A percentile compares a stretch with the other conserved stretches of the same genome.
Evolutionary conservation across 805 yeast genomes (phyloP).

Genomic region (Kodamaea lidongshanica): DNA sequence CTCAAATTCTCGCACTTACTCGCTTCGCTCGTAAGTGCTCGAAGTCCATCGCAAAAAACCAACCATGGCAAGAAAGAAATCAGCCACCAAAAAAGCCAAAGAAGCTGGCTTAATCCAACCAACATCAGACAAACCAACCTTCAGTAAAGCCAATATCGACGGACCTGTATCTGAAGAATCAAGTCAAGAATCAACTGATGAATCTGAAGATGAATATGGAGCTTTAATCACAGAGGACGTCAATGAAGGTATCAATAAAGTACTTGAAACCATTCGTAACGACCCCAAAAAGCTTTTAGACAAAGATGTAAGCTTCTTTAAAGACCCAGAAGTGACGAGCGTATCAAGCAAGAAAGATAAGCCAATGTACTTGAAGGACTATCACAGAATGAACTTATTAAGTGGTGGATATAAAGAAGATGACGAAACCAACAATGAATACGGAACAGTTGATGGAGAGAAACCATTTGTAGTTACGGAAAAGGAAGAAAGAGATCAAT

Average conservation of each 20-base stretch:
- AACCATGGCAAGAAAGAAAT: constrained; percentile 79
- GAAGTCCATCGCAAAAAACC: constrained; percentile 15
- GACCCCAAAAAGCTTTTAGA: constrained; percentile 65
- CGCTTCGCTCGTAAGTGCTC: constrained; percentile 2
- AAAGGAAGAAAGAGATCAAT: constrained; percentile 62
- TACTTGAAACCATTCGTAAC: constrained; percentile 60
- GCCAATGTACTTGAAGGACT: constrained; percentile 87
- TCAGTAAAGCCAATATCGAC: constrained; percentile 10
- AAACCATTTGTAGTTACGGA: constrained; percentile 73
- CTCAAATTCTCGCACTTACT: background rate
- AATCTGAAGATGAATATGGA: constrained; percentile 89
- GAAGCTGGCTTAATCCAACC: constrained; percentile 34
- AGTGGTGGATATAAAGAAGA: constrained; percentile 54
- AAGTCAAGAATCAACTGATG: constrained; percentile 30
- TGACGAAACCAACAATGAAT: constrained; percentile 41
- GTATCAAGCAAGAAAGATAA: constrained; percentile 31
- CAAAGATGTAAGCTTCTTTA: constrained; percentile 67
- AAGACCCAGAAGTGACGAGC: constrained; percentile 37
- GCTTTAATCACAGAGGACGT: constrained; percentile 82
- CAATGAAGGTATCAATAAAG: constrained; percentile 70
- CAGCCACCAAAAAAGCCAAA: constrained; percentile 68
- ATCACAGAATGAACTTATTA: constrained; percentile 79
- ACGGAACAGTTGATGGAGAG: constrained; percentile 43
- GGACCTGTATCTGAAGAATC: constrained; percentile 7
- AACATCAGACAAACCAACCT: constrained; percentile 12